Base-by-base conservation (phyloP, 371 early-diverging fungal species). In the Dinochytrium kinnereticum region DNA sequence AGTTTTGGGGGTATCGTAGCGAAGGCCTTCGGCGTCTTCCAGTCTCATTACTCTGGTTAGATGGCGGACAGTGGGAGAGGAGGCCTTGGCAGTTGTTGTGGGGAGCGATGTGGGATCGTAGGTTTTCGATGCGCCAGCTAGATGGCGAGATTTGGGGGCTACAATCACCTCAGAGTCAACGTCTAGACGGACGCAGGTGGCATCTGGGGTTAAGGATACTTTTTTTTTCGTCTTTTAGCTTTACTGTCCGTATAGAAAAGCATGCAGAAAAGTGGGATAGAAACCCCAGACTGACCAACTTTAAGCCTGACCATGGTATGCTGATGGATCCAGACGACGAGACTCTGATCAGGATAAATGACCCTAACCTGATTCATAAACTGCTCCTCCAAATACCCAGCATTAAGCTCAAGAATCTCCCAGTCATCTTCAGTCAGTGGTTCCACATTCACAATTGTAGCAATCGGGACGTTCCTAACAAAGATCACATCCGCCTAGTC, bases 341-440 rank as follows among this genome's bases (percentile, higher is more conserved):
- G 77, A 10, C 88, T 73, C 72, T 94, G 91, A 26, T 89, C 86
- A 1, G 79, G 74, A 71, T 88, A 89, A 0, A 94, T 88, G 0
- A 92, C 90, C 31, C 91, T 84, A 50, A 92, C 80, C 80, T 95
- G 96, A 68, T 88, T 88, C 40, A 94, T 69, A 65, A 95, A 81
- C 67, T 91, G 87, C 50, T 90, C 90, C 71, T 95, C 96, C 0
- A 95, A 86, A 76, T 90, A 91, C 50, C 89, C 91, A 17, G 93
- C 93, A 77, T 94, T 89, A 24, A 92, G 75, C 85, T 93, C 93
- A 79, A 95, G 64, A 49, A 94, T 92, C 75, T 95, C 94, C 94
- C 94, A 95, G 76, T 95, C 96, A 64, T 94, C 94, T 59, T 86
- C 88, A 0, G 92, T 86, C 68, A 86, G 76, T 1, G 95, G 95